Evolutionary conservation across 495 filamentous ascomycete species (phyloP), one percentile per base, ranked within the genome.

Genomic region (Aspergillus diversus): DNA sequence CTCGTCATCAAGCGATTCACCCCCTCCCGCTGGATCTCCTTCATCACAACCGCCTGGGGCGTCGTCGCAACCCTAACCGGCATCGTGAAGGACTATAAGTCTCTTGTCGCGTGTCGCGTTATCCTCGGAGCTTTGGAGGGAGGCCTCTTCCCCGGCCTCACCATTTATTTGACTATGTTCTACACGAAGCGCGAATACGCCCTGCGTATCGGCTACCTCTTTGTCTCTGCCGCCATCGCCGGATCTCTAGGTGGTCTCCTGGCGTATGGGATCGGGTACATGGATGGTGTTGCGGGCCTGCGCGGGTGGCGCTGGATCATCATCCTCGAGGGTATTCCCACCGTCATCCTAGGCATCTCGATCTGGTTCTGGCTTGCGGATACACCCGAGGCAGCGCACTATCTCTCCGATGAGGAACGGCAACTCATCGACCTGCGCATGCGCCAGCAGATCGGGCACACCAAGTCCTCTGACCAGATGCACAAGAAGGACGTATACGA

Each of bases 141-240:
- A 0, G 87, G 87, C 4, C 80, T 93, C 7, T 92, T 93, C 66
- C 91, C 91, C 0, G 84, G 84, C 33, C 74, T 85, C 16, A 79
- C 81, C 39, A 69, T 84, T 46, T 85, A 86, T 55, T 57, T 83
- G 31, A 81, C 79, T 1, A 75, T 80, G 69, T 80, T 83, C 13
- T 84, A 85, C 66, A 76, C 79, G 0, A 74, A 80, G 6, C 75
- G 75, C 54, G 78, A 83, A 52, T 78, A 80, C 42, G 75, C 78
- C 7, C 77, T 78, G 48, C 75, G 79, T 0, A 58, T 66, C 21
- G 60, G 59, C 16, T 66, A 66, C 17, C 64, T 66, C 16, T 71
- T 81, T 66, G 76, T 73, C 33, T 80, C 75, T 58, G 77, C 75
- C 9, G 79, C 79, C 5, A 73, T 81, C 17, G 73, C 79, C 0